Evolutionary conservation across 805 yeast genomes (phyloP), one percentile per base, ranked within the genome.

Genomic region (Schwanniomyces occidentalis): DNA sequence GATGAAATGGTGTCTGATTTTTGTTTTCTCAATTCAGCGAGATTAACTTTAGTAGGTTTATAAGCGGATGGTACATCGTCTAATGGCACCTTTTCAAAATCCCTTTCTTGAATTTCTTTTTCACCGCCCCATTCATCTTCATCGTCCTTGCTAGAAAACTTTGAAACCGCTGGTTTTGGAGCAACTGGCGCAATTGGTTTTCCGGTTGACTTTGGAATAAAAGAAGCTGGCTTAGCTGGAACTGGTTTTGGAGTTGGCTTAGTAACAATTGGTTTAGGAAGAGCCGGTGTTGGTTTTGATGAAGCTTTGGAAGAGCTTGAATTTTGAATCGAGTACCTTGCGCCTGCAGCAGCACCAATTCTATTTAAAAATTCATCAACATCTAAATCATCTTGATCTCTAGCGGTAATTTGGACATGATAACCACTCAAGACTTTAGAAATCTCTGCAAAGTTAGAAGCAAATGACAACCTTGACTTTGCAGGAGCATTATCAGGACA

Each of bases 331-430:
- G 93, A 82, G 65, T 93, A 93, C 54, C 95, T 81, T 12, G 99
- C 96, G 51, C 99, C 99, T 2, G 98, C 85, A 21, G 98, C 96
- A 46, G 87, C 84, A 45, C 86, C 80, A 31, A 93, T 80, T 45
- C 87, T 81, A 27, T 78, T 71, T 47, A 88, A 59, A 38, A 93
- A 75, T 40, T 85, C 95, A 16, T 73, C 73, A 27, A 85, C 84
- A 49, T 87, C 85, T 56, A 95, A 73, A 59, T 93, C 99, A 53
- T 89, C 96, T 27, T 76, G 70, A 54, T 87, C 95, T 64, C 98
- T 80, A n/a, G 98, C 98, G 31, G 96, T 89, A 46, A 93, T 81
- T 63, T 93, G 97, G 35, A 93, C 90, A 57, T 93, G 99, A 64
- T 91, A 93, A 30, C 95, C 95, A 47, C 73, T 72, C 52, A 85